Base-by-base conservation (phyloP, 352 stramenopile species). In the Thalassiosira mediterranea region DNA sequence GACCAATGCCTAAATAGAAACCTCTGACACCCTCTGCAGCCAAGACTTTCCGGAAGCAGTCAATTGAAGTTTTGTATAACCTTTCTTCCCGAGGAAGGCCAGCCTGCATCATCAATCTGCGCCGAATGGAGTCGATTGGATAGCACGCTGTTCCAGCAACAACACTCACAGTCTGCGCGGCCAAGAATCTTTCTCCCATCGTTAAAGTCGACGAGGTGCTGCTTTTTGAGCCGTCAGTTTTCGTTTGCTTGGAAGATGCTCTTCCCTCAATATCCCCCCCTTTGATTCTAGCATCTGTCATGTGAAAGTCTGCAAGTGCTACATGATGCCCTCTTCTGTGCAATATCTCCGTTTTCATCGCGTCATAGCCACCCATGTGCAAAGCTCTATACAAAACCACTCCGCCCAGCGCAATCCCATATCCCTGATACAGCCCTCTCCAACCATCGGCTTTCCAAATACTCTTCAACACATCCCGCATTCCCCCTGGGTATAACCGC, bases 91-190 rank as follows among this genome's bases (percentile, higher is more conserved):
- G 54, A 29, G 77, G 63, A 26, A 76, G 31, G 52, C 95, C 95
- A 79, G 94, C 94, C 90, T 98, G 95, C 96, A 98, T 98, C 96
- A 98, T 98, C 81, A 98, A 94, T 72, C 95, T 93, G 87, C 96
- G 90, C 85, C 96, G 91, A 42, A 98, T 87, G 13, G 94, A 97
- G 88, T 98, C 96, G 84, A 98, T 97, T 25, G 96, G 96, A 93
- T 98, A 98, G 80, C 95, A 97, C 71, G 97, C 87, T 52, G 97
- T 97, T 83, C 96, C 96, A 48, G 95, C 94, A 31, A 93, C 54
- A 21, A 96, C 92, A 40, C 91, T 96, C 37, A 98, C 93, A 42
- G 91, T 88, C 89, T 98, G 95, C 49, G 95, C 95, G 4, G 97
- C 90, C 11, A 94, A 37, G 88, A 96, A 97, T 90, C 97, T 95